Conservation (phyloP, 495 filamentous ascomycete species). For the Alectoria sarmentosa region DNA sequence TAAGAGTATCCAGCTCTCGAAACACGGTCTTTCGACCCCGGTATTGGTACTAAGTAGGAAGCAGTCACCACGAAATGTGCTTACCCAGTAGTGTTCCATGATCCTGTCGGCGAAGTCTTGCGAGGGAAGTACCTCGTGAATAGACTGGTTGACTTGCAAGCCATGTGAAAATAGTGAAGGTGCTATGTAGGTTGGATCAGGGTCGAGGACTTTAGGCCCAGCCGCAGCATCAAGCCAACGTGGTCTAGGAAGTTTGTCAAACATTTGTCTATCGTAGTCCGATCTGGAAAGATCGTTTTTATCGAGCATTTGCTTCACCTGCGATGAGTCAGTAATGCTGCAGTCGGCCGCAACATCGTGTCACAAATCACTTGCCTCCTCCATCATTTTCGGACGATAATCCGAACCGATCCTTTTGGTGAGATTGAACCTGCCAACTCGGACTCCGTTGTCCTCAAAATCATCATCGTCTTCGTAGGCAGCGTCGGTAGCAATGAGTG, state of each 20-base stretch:
- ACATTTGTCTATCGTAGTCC: constrained; percentile 7
- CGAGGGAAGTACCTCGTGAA: background rate
- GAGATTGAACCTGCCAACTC: constrained; percentile 62
- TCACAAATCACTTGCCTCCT: constrained; percentile 48
- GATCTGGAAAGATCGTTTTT: background rate
- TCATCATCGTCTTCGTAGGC: constrained; percentile 63
- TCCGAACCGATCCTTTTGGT: constrained; percentile 61
- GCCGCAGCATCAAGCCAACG: constrained; percentile 10
- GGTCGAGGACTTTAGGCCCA: constrained; percentile 34
- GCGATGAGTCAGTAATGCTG: constrained; percentile 11
- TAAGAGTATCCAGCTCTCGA: background rate
- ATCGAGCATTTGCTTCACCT: constrained; percentile 7
- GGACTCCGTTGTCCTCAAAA: constrained; percentile 61
- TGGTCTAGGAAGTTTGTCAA: constrained; percentile 11
- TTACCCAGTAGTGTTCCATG: background rate
- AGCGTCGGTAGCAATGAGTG: constrained; percentile 51
- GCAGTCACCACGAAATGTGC: background rate
- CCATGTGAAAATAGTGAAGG: constrained; percentile 39
- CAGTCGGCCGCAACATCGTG: background rate
- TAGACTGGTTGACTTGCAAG: background rate
- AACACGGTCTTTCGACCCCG: background rate
- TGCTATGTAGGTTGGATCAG: constrained; percentile 47
- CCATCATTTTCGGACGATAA: constrained; percentile 50
- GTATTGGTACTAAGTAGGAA: background rate
- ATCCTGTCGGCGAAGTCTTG: background rate